Percentiles rank a stretch among this genome's conserved stretches.
Evolutionary conservation across 208 protist species (phyloP).

Genomic region (Endotrypanum monterogeii): DNA sequence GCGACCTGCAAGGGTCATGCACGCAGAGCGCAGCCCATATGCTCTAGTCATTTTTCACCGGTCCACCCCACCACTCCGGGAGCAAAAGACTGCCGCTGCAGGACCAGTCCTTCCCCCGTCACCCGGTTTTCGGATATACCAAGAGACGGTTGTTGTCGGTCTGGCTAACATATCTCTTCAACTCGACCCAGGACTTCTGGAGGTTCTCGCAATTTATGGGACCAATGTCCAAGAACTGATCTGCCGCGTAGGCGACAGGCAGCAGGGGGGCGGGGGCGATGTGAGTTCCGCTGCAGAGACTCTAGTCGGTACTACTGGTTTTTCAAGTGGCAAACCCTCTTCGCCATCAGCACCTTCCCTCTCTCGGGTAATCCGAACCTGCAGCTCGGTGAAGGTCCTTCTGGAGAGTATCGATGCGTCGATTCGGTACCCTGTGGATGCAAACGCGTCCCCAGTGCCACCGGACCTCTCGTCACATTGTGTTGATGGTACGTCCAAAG

Average conservation of each 20-base stretch:
- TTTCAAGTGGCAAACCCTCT: neutral
- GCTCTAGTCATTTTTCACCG: constrained; percentile 34
- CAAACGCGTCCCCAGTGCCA: neutral
- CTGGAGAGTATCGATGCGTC: constrained; percentile 34
- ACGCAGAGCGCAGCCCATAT: constrained; percentile 35
- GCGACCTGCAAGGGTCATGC: constrained; percentile 25
- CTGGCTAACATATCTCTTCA: constrained; percentile 30
- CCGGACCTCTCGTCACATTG: neutral
- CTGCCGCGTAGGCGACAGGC: neutral
- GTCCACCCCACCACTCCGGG: constrained; percentile 10
- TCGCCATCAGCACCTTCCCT: neutral
- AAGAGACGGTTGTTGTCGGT: constrained; percentile 30
- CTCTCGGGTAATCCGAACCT: neutral
- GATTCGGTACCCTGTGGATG: constrained; percentile 25
- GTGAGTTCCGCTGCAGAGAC: neutral
- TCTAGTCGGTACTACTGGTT: neutral
- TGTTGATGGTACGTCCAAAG: neutral
- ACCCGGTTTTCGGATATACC: constrained; percentile 9
- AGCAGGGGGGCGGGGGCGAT: neutral
- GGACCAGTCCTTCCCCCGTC: neutral
- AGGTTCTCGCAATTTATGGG: constrained; percentile 27
- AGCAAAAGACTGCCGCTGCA: neutral
- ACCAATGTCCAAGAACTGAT: constrained; percentile 12
- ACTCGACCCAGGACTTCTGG: constrained; percentile 23
- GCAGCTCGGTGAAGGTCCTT: constrained; percentile 28